Base-by-base conservation (phyloP, 306 rosid genomes). In the Vachellia collinsii region DNA sequence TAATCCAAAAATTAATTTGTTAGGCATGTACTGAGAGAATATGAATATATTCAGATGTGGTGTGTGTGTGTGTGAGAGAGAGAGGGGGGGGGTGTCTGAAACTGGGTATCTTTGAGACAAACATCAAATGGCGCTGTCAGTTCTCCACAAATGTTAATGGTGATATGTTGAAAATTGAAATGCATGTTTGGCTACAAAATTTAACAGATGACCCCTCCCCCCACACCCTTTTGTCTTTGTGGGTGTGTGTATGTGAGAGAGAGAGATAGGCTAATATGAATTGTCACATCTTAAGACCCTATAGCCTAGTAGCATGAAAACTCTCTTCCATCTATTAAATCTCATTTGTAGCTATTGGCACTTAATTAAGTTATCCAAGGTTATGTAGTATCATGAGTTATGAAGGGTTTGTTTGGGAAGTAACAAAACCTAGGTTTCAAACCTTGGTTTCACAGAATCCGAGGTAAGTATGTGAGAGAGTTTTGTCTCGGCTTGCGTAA, bases 91-190 rank as follows among this genome's bases (percentile, higher is more conserved):
- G 8, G 53, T 38, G 39, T 14, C 53, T 8, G 17, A 37, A 34
- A 43, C 44, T 58, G 82, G 71, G 80, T 80, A 88, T 87, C 87
- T 79, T 83, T 81, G 88, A 83, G 90, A 69, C 80, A 54, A 82
- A 62, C 74, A 82, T 74, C 44, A 54, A 20, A 2, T 76, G 73
- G 86, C 85, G 85, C 81, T 85, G 92, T 86, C 97, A 82, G 70
- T 85, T 88, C 84, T 89, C 91, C 92, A 83, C 93, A 91, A 89
- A 59, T 85, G 66, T 70, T 63, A 76, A 77, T 74, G 89, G 76
- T 46, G 87, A 82, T 85, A 76, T 80, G 34, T 29, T 29, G 34
- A 29, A 29, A 29, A 29, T 38, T 86, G 89, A 87, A 80, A 82
- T 89, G 71, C 81, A 83, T 86, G 83, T 70, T 79, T 64, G n/a